Evolutionary conservation across 2,329 filamentous ascomycete species (phyloP).

Genomic region (Ramularia collo-cygni): DNA sequence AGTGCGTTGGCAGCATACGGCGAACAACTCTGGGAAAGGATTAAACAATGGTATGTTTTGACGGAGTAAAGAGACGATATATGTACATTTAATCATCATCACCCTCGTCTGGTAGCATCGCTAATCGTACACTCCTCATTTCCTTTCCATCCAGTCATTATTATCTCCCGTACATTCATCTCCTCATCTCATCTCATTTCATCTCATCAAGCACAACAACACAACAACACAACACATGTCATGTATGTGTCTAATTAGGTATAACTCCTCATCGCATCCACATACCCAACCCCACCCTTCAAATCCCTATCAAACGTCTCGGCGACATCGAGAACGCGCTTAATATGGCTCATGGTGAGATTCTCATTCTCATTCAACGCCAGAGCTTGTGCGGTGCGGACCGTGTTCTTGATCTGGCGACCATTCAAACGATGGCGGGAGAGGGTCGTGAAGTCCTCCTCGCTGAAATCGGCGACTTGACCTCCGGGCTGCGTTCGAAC

Average conservation of each 20-base stretch:
- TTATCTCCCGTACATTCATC: no score
- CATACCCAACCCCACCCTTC: conserved; percentile 70
- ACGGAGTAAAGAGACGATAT: no score
- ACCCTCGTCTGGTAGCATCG: no score
- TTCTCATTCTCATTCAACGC: conserved; percentile 66
- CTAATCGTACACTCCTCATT: no score
- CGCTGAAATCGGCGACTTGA: conserved; percentile 54
- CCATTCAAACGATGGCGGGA: conserved; percentile 64
- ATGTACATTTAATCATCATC: no score
- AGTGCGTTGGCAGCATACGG: no score
- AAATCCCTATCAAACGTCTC: conserved; percentile 78
- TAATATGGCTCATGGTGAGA: conserved; percentile 72
- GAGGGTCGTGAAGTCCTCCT: conserved; percentile 60
- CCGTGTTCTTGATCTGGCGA: conserved; percentile 78
- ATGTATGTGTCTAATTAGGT: conserved; percentile 38
- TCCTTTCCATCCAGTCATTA: no score
- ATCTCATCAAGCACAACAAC: no score
- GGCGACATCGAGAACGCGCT: conserved; percentile 74
- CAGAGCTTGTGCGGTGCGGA: conserved; percentile 74
- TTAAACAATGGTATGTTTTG: no score
- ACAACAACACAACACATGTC: no score
- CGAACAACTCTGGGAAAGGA: no score
- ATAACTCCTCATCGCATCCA: conserved; percentile 80
- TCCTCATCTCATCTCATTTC: no score
- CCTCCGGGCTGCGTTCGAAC: conserved; percentile 60